Evolutionary conservation across 2,329 filamentous ascomycete species (phyloP).

Genomic region (Ascocoryne sarcoides): DNA sequence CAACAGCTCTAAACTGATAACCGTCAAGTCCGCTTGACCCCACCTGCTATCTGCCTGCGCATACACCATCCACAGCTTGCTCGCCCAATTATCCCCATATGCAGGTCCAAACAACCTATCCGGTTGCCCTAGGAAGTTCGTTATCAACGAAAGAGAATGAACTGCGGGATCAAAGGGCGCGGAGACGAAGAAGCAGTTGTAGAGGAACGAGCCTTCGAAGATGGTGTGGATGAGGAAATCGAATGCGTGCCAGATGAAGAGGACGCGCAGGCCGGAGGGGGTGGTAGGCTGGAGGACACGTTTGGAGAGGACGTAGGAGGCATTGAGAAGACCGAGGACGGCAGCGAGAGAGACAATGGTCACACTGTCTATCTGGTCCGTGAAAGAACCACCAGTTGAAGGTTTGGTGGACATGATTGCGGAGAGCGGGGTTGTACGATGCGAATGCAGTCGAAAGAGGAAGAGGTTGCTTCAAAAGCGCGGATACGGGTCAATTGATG

Average conservation of each 20-base stretch:
- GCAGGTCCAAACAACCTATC: slow-evolving; percentile 46
- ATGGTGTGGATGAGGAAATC: slow-evolving; percentile 86
- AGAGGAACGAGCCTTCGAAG: slow-evolving; percentile 86
- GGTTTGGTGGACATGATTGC: too few relatives aligned
- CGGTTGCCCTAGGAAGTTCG: slow-evolving; percentile 41
- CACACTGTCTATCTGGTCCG: slow-evolving; percentile 45
- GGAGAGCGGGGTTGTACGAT: too few relatives aligned
- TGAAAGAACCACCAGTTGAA: slow-evolving; percentile 16
- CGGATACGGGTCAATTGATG: too few relatives aligned
- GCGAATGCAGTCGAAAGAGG: too few relatives aligned
- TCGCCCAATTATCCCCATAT: slow-evolving; percentile 45
- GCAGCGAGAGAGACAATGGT: slow-evolving; percentile 50
- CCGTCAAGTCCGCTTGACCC: slow-evolving; percentile 52
- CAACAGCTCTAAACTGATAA: slow-evolving; percentile 56
- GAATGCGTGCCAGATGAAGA: slow-evolving; percentile 94
- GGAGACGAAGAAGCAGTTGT: slow-evolving; percentile 80
- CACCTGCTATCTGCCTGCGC: slow-evolving; percentile 54
- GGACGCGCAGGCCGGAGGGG: slow-evolving; percentile 52
- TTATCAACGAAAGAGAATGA: slow-evolving; percentile 12
- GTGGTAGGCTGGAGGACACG: slow-evolving; percentile 28
- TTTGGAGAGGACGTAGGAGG: slow-evolving; percentile 42
- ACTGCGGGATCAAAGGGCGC: slow-evolving; percentile 35
- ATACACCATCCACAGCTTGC: slow-evolving; percentile 61
- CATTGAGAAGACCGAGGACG: slow-evolving; percentile 42
- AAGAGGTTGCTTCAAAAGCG: too few relatives aligned